These are phyloP conservation scores for Leishmania amazonensis DNA, from an alignment of 208 protist genomes.

Conservation along the genomic window DNA sequence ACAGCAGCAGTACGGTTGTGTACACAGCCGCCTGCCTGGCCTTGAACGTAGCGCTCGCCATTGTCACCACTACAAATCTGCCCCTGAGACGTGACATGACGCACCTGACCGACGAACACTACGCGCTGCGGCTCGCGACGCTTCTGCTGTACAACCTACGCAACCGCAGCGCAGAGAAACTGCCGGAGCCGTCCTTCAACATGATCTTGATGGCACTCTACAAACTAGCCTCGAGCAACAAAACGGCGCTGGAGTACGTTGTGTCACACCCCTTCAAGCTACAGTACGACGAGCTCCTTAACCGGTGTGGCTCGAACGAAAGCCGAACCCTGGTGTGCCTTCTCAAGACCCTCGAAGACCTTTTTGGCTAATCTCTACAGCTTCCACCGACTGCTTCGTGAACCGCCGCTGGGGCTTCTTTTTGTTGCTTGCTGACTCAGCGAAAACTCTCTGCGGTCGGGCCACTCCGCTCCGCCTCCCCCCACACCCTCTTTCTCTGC, in stretches of 20 bases:
- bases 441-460: not conserved
- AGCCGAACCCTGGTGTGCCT: conserved; percentile 67
- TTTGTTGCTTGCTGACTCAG: not conserved
- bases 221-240: conserved; percentile 52
- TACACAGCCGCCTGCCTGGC: conserved; percentile 80
- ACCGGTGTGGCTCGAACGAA: conserved; percentile 54
- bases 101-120: conserved; percentile 23
- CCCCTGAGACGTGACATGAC: conserved; percentile 41
- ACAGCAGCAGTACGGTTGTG: conserved; percentile 48
- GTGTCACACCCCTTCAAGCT: conserved; percentile 42
- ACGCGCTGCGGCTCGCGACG: conserved; percentile 44
- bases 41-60: conserved; percentile 57
- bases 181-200: conserved; percentile 71
- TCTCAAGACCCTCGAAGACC: conserved; percentile 55
- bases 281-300: conserved; percentile 45
- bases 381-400: not conserved
- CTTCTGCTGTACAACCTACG: conserved; percentile 69
- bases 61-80: conserved; percentile 36
- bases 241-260: conserved; percentile 33
- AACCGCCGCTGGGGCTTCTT: not conserved
- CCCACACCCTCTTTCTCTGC: not conserved
- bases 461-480: not conserved
- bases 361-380: conserved; percentile 28
- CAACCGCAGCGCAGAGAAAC: conserved; percentile 23
- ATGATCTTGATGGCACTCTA: conserved; percentile 76